A percentile compares a stretch with the other conserved stretches of the same genome.
These are phyloP conservation scores for Volvox carteri DNA, from an alignment of 163 green algal genomes.

Conservation along the genomic window DNA sequence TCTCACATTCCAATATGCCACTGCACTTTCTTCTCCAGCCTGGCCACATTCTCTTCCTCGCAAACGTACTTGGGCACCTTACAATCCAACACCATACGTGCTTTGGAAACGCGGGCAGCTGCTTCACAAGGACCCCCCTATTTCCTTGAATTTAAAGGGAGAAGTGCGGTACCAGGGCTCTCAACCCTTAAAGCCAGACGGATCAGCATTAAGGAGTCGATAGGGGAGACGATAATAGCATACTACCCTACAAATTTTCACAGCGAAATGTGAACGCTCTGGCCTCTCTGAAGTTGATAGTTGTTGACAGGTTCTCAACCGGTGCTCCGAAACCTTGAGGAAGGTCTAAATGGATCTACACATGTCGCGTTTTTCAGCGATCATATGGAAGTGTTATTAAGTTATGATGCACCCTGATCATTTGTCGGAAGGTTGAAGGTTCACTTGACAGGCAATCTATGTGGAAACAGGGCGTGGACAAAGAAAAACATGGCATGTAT, in stretches of 20 bases:
- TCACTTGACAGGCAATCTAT: neutral
- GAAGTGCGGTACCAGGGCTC: neutral
- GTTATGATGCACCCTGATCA: neutral
- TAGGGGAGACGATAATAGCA: neutral
- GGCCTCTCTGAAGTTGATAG: neutral
- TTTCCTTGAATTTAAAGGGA: neutral
- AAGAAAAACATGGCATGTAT: neutral
- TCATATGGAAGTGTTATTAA: neutral
- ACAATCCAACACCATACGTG: too few species aligned
- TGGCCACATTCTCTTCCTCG: too few species aligned
- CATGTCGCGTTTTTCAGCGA: neutral
- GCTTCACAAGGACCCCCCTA: too few species aligned
- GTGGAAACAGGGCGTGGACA: neutral
- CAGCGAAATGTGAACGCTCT: neutral
- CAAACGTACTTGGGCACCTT: too few species aligned
- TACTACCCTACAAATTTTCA: neutral
- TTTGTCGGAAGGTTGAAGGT: neutral
- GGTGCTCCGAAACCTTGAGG: neutral
- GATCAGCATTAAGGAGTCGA: neutral
- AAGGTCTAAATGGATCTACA: neutral
- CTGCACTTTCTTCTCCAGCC: too few species aligned
- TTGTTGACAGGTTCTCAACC: neutral
- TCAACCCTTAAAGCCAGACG: neutral
- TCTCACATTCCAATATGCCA: too few species aligned
- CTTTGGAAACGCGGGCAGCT: too few species aligned